Evolutionary conservation across 2,329 filamentous ascomycete species (phyloP).

Genomic region (Graphilbum ipis-grandicollis): DNA sequence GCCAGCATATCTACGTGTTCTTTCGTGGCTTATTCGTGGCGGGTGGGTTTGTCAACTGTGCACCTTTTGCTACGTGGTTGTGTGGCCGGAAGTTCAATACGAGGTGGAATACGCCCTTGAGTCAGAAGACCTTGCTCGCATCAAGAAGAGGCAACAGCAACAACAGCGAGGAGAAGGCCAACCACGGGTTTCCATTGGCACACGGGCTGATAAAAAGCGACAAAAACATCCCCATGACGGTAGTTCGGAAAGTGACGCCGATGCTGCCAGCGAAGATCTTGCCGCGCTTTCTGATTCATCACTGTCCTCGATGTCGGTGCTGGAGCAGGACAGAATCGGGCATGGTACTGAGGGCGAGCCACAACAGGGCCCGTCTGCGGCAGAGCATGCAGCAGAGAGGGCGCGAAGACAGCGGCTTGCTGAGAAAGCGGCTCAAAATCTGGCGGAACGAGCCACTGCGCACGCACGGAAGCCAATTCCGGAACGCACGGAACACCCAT

Average conservation of each 20-base stretch:
- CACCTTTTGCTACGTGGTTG: constrained; percentile 78
- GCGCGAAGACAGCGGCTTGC: constrained; percentile 43
- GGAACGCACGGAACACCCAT: constrained; percentile 33
- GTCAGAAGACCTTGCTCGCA: constrained; percentile 36
- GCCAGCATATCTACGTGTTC: constrained; percentile 71
- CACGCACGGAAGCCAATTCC: constrained; percentile 34
- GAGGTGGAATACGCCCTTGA: constrained; percentile 59
- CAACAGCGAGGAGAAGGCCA: constrained; percentile 5
- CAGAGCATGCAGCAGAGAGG: constrained; percentile 39
- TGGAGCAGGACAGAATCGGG: neutral
- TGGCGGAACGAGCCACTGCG: constrained; percentile 37
- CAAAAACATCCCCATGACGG: too few relatives aligned
- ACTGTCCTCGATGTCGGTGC: neutral
- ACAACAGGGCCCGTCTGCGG: constrained; percentile 12
- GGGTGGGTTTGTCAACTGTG: constrained; percentile 90
- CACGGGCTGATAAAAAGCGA: too few relatives aligned
- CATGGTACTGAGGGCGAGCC: neutral
- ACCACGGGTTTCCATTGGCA: too few relatives aligned
- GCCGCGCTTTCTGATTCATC: too few relatives aligned
- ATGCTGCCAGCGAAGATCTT: too few relatives aligned
- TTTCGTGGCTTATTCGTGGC: constrained; percentile 83
- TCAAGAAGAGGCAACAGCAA: constrained; percentile 9
- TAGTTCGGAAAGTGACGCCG: too few relatives aligned
- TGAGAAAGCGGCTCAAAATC: constrained; percentile 33
- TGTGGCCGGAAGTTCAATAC: constrained; percentile 66